Evolutionary conservation across 495 filamentous ascomycete species (phyloP), one percentile per base, ranked within the genome.

Genomic region (Saxophila tyrrhenica): DNA sequence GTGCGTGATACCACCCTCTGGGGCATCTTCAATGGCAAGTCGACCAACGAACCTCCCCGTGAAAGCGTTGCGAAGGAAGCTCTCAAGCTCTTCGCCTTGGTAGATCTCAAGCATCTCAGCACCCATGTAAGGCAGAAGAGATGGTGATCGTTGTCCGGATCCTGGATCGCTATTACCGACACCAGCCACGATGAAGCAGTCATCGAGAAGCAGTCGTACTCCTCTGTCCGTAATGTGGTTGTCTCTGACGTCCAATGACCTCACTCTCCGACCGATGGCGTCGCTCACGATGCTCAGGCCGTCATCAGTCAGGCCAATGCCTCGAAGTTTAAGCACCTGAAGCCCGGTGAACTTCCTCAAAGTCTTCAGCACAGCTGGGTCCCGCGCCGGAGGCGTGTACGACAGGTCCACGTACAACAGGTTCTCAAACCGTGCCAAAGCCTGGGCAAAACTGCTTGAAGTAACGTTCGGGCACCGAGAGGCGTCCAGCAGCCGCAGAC

Each of bases 361-460:
- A 17, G 35, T 25, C 2, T 67, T 68, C 8, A 85, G 58, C 0
- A 85, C 75, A 25, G 56, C 57, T 1, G 61, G 67, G 59, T 80
- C 76, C 65, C 74, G 73, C 15, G 77, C 77, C 5, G 78, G 69
- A n/a, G 62, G 69, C 1, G 80, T 81, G 52, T 73, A 75, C 0
- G 81, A 84, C 15, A 85, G 62, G 62, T 85, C 80, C 20, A 85
- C 67, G 57, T 79, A 83, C 3, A 77, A 70, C 35, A 85, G 64
- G 25, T 68, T 61, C 1, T 78, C 76, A 47, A 85, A 78, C 7
- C 70, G 72, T 22, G 67, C 48, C 3, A 85, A 60, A 7, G 76
- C 75, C 52, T 77, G 71, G 15, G 72, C 70, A 19, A 85, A 65
- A 5, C 78, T 73, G 19, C 61, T 62, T 0, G 75, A 75, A 0